Evolutionary conservation across 371 early-diverging fungal genomes (phyloP).

Genomic region (Mortierella sp.): DNA sequence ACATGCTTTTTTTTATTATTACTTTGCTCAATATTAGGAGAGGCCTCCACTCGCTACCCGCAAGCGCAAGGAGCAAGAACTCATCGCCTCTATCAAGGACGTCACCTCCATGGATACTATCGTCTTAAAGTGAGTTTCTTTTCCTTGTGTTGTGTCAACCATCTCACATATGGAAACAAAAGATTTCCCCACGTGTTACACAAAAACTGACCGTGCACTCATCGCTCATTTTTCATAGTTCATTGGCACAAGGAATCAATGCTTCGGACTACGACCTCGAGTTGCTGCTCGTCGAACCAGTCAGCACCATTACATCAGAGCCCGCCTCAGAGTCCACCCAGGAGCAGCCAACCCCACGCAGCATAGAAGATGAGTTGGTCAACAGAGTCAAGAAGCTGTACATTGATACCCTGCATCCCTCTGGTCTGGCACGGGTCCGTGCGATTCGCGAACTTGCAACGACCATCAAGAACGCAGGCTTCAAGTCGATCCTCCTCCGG

Average conservation of each 20-base stretch:
- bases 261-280: conserved; percentile 3
- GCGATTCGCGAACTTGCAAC: not conserved
- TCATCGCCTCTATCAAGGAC: not conserved
- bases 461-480: not conserved
- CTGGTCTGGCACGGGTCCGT: not conserved
- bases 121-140: not conserved
- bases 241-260: not conserved
- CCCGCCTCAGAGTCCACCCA: not conserved
- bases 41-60: not conserved
- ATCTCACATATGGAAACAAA: not conserved
- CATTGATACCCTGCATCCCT: not conserved
- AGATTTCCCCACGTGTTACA: not conserved
- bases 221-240: not conserved
- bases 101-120: not conserved
- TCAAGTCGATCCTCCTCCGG: not conserved
- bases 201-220: not conserved
- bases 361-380: not conserved
- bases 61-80: not conserved
- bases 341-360: not conserved
- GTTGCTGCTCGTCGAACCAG: not conserved
- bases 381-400: not conserved
- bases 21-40: not conserved
- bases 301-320: too few relatives aligned
- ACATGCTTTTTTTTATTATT: not conserved
- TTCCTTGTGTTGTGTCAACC: not conserved